Conservation (phyloP, 495 filamentous ascomycete genomes). For the Letharia lupina region DNA sequence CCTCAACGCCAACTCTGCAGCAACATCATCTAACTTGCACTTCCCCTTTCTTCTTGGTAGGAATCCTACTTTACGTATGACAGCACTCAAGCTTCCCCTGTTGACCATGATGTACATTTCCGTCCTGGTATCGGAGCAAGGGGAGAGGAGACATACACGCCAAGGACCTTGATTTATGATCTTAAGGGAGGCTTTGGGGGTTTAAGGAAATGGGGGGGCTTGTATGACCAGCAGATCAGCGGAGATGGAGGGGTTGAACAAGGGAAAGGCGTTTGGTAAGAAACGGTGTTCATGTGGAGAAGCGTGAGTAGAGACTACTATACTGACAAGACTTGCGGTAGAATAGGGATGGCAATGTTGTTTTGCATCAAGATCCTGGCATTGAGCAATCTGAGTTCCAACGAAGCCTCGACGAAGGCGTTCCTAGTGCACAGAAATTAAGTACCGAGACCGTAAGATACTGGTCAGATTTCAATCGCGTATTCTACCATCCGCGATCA, state of each 20-base stretch:
- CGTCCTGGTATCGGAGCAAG: slow-evolving; percentile 76
- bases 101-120: slow-evolving; percentile 93
- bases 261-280: slow-evolving; percentile 19
- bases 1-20: not conserved
- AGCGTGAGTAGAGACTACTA: not conserved
- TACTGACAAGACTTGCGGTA: slow-evolving; percentile 13
- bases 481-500: slow-evolving; percentile 87
- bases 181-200: slow-evolving; percentile 88
- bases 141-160: slow-evolving; percentile 82
- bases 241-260: slow-evolving; percentile 42
- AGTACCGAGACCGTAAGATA: slow-evolving; percentile 67
- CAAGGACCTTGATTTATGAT: slow-evolving; percentile 88
- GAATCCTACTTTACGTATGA: slow-evolving; percentile 97
- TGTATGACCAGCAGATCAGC: slow-evolving; percentile 58
- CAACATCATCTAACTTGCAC: slow-evolving; percentile 21
- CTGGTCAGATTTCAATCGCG: slow-evolving; percentile 90
- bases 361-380: slow-evolving; percentile 54
- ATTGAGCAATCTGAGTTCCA: slow-evolving; percentile 70
- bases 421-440: slow-evolving; percentile 49
- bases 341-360: slow-evolving; percentile 59
- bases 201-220: slow-evolving; percentile 74
- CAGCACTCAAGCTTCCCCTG: slow-evolving; percentile 48
- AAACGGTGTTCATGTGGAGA: not conserved
- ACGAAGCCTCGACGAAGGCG: slow-evolving; percentile 61
- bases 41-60: slow-evolving; percentile 34